Percentiles rank a stretch among this genome's conserved stretches.
Evolutionary conservation across 441 rosid species (phyloP).

Genomic region (Monsonia emarginata): DNA sequence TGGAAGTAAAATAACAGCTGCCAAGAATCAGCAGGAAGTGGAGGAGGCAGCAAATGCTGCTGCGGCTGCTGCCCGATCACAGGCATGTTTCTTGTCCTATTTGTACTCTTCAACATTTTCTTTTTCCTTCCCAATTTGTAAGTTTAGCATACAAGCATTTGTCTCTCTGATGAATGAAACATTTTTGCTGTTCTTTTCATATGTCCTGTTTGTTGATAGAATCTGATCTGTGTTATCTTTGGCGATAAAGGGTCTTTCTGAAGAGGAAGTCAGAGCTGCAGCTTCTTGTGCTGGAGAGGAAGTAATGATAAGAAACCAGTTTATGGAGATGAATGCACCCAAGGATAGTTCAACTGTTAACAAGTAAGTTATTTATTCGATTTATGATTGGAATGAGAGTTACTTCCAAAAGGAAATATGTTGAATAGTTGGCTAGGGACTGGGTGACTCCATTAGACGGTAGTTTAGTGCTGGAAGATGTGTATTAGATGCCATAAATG

Average conservation of each 20-base stretch:
- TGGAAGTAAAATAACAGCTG: slow-evolving; percentile 86
- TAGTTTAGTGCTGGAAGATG: slow-evolving; percentile 6
- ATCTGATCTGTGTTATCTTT: slow-evolving; percentile 27
- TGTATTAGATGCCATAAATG: slow-evolving; percentile 9
- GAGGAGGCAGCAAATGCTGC: slow-evolving; percentile 98
- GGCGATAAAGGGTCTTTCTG: slow-evolving; percentile 77
- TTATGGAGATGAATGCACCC: slow-evolving; percentile 98
- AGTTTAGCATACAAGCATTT: background rate
- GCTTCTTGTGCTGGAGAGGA: slow-evolving; percentile 97
- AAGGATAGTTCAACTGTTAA: slow-evolving; percentile 79
- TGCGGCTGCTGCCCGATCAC: slow-evolving; percentile 80
- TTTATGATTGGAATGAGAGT: slow-evolving; percentile 1
- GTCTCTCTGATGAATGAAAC: background rate
- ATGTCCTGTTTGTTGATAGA: background rate
- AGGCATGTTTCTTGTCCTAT: slow-evolving; percentile 37
- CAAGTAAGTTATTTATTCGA: slow-evolving; percentile 54
- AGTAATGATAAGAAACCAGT: slow-evolving; percentile 88
- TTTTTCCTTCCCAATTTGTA: background rate
- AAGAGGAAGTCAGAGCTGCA: slow-evolving; percentile 90
- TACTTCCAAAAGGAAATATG: background rate
- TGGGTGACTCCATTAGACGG: slow-evolving; percentile 5
- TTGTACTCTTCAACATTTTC: slow-evolving; percentile 9
- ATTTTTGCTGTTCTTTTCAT: background rate
- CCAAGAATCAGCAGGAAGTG: slow-evolving; percentile 96
- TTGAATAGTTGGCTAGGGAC: background rate